These are phyloP conservation scores for Scalesia atractyloides DNA, from an alignment of 129 eudicot species.

Conservation along the genomic window DNA sequence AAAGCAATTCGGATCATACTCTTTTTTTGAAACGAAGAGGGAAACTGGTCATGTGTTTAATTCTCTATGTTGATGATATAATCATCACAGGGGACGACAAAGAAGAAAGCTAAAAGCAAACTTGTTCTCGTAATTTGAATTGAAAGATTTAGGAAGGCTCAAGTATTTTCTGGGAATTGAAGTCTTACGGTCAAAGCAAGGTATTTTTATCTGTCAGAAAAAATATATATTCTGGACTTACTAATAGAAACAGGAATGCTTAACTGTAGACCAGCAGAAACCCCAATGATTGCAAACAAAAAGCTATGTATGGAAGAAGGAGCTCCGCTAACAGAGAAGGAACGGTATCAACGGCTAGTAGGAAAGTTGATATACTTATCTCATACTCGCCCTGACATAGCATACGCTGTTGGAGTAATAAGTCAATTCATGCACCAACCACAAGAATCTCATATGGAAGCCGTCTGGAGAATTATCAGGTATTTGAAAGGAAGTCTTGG, in stretches of 20 bases:
- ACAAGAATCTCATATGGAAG: not conserved
- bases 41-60: too few relatives aligned
- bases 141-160: too few relatives aligned
- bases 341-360: not conserved
- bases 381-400: too few relatives aligned
- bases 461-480: not conserved
- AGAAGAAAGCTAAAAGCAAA: too few relatives aligned
- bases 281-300: not conserved
- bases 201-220: not conserved
- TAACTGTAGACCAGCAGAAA: not conserved
- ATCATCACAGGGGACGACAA: too few relatives aligned
- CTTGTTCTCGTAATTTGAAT: too few relatives aligned
- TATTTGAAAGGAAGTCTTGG: not conserved
- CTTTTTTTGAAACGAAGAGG: too few relatives aligned
- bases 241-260: not conserved
- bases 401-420: not conserved
- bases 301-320: not conserved
- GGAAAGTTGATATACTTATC: too few relatives aligned
- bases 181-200: not conserved
- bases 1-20: too few relatives aligned
- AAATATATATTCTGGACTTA: not conserved
- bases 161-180: not conserved
- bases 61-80: too few relatives aligned
- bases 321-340: not conserved
- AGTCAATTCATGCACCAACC: not conserved